These are phyloP conservation scores for Malassezia cuniculi DNA, from an alignment of 1,284 basidiomycete genomes.

Conservation along the genomic window DNA sequence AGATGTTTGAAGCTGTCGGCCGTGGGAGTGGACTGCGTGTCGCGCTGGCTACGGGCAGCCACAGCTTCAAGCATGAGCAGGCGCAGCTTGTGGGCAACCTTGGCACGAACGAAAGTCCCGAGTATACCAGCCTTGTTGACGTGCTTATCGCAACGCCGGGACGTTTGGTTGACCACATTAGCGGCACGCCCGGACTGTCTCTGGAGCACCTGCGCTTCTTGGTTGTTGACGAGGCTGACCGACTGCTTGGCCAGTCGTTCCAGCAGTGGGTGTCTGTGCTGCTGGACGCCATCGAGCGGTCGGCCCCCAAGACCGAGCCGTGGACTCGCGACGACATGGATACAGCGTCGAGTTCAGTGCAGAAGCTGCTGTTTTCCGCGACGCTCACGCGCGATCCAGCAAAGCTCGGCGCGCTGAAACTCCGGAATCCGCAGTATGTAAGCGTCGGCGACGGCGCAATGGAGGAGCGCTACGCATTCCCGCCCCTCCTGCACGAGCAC, in stretches of 20 bases:
- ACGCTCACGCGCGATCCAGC: constrained; percentile 87
- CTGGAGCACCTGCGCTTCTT: constrained; percentile 86
- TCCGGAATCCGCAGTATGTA: constrained; percentile 74
- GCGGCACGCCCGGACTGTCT: constrained; percentile 70
- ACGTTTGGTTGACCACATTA: constrained; percentile 81
- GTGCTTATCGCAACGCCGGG: constrained; percentile 92
- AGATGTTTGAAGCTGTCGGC: constrained; percentile 62
- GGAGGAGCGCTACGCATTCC: constrained; percentile 36
- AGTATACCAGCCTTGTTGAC: constrained; percentile 53
- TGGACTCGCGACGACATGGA: constrained; percentile 13
- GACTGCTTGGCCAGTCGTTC: constrained; percentile 83
- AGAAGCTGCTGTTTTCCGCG: constrained; percentile 91
- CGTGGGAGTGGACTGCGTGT: constrained; percentile 80
- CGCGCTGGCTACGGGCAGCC: constrained; percentile 38
- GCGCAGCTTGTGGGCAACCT: constrained; percentile 17
- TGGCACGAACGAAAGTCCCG: constrained; percentile 1
- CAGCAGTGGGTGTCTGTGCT: constrained; percentile 63
- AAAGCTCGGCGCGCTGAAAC: constrained; percentile 68
- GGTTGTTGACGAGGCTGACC: constrained; percentile 94
- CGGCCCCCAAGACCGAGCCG: not conserved
- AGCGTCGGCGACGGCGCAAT: constrained; percentile 54
- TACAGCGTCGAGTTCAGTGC: constrained; percentile 50
- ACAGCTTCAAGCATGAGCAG: constrained; percentile 42
- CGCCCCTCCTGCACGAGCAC: constrained; percentile 47
- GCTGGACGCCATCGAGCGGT: constrained; percentile 18